Conservation (phyloP, 1,139 yeast species). For the Lodderomyces oxycetoniae region DNA sequence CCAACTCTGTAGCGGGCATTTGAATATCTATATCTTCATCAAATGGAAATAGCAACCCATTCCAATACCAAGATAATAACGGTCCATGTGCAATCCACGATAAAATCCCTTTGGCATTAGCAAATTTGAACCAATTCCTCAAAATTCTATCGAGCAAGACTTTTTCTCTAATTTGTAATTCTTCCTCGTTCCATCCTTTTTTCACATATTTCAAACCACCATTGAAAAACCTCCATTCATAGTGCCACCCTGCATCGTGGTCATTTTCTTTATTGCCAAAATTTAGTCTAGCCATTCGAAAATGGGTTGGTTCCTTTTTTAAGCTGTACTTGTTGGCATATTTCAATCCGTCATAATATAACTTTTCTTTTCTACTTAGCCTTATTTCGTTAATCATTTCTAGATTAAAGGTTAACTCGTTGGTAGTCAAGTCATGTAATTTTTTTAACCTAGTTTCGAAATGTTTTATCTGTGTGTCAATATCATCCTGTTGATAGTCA, state of each 20-base stretch:
- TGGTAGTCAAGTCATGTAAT: slow-evolving; percentile 22
- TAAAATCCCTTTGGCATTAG: slow-evolving; percentile 28
- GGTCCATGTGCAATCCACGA: slow-evolving; percentile 47
- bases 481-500: slow-evolving; percentile 21
- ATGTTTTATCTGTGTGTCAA: slow-evolving; percentile 22
- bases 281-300: slow-evolving; percentile 29
- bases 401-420: slow-evolving; percentile 21
- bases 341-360: slow-evolving; percentile 24
- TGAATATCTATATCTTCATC: slow-evolving; percentile 38
- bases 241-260: slow-evolving; percentile 29
- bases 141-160: slow-evolving; percentile 43
- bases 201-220: slow-evolving; percentile 29
- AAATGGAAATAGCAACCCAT: slow-evolving; percentile 37
- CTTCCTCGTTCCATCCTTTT: slow-evolving; percentile 25
- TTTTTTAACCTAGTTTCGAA: slow-evolving; percentile 21
- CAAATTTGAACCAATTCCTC: slow-evolving; percentile 45
- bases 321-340: slow-evolving; percentile 18
- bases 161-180: slow-evolving; percentile 37
- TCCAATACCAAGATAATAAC: slow-evolving; percentile 40
- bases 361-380: slow-evolving; percentile 18
- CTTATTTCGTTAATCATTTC: slow-evolving; percentile 12
- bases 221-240: slow-evolving; percentile 38
- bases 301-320: slow-evolving; percentile 27
- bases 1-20: slow-evolving; percentile 31
- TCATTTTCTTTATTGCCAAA: slow-evolving; percentile 23